These are phyloP conservation scores for Kluyveromyces dobzhanskii DNA, from an alignment of 805 yeast genomes.

Conservation along the genomic window DNA sequence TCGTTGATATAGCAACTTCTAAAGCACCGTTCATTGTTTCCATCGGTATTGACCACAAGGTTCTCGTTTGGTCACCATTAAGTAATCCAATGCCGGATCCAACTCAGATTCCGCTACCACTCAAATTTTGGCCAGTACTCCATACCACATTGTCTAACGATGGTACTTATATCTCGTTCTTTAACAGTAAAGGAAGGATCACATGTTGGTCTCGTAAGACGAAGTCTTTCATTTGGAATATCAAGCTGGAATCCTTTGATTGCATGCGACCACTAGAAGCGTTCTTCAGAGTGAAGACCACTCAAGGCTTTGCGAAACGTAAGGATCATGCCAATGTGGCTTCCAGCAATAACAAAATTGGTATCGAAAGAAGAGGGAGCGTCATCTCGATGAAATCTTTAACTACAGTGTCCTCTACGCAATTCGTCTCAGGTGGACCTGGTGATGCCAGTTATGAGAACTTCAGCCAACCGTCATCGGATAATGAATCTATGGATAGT, in stretches of 20 bases:
- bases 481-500: conserved; percentile 28
- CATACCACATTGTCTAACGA: conserved; percentile 47
- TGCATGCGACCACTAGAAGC: conserved; percentile 40
- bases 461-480: conserved; percentile 7
- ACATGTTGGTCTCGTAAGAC: conserved; percentile 53
- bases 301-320: conserved; percentile 35
- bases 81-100: conserved; percentile 40
- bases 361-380: conserved; percentile 7
- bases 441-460: conserved; percentile 16
- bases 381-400: conserved; percentile 10
- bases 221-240: conserved; percentile 51
- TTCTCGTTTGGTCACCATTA: conserved; percentile 68
- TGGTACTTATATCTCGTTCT: conserved; percentile 50
- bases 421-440: conserved; percentile 8
- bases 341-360: conserved; percentile 7
- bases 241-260: conserved; percentile 32
- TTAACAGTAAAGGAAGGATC: conserved; percentile 43
- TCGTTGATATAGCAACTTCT: conserved; percentile 52
- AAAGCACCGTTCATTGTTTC: conserved; percentile 55
- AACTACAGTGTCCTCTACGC: conserved; percentile 22
- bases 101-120: conserved; percentile 34
- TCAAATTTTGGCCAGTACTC: conserved; percentile 54
- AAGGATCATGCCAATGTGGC: conserved; percentile 13
- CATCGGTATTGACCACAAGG: conserved; percentile 64
- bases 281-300: conserved; percentile 50